These are phyloP conservation scores for Chalara sp. DNA, from an alignment of 2,329 filamentous ascomycete genomes.

Conservation along the genomic window DNA sequence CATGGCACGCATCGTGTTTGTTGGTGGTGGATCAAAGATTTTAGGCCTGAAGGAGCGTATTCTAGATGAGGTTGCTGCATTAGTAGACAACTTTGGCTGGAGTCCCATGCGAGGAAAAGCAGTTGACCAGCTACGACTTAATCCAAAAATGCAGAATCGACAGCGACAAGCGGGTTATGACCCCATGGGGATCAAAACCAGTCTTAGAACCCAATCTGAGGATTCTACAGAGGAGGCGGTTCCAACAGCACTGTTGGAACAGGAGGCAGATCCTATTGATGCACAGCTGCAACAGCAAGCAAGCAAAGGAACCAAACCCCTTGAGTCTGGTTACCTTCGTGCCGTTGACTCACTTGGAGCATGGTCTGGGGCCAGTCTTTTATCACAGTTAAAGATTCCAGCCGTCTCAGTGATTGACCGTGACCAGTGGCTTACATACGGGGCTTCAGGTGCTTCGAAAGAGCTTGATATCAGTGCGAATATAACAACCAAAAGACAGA, in stretches of 20 bases:
- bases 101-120: conserved; percentile 66
- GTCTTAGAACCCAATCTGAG: background rate
- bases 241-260: conserved; percentile 26
- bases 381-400: conserved; percentile 61
- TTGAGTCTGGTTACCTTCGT: conserved; percentile 52
- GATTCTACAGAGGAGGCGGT: background rate
- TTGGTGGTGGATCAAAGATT: conserved; percentile 72
- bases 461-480: conserved; percentile 48
- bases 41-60: conserved; percentile 74
- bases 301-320: conserved; percentile 31
- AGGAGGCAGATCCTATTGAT: conserved; percentile 52
- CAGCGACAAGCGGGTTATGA: conserved; percentile 12
- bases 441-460: conserved; percentile 52
- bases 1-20: conserved; percentile 84
- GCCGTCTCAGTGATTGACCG: conserved; percentile 65
- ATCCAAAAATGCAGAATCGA: conserved; percentile 21
- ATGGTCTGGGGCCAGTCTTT: conserved; percentile 68
- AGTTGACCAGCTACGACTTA: conserved; percentile 44
- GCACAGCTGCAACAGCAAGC: conserved; percentile 44
- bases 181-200: background rate
- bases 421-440: conserved; percentile 65
- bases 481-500: conserved; percentile 51
- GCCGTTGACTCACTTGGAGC: conserved; percentile 64
- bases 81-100: conserved; percentile 70
- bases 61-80: conserved; percentile 62